Conservation (phyloP, 805 yeast species). For the Yamadazyma philogaea region DNA sequence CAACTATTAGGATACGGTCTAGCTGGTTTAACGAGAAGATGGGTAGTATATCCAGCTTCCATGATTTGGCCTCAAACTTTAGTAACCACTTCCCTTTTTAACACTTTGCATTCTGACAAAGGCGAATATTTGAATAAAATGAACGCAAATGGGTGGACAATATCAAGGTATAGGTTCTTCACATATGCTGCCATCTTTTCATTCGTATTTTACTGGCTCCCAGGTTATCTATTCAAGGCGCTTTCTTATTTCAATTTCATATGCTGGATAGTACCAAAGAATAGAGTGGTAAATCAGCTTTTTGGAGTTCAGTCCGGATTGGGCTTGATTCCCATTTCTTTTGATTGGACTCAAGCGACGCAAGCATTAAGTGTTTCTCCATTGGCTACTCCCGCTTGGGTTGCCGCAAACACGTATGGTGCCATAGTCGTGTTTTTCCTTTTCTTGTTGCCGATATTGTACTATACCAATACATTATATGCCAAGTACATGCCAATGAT, state of each 20-base stretch:
- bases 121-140: background rate
- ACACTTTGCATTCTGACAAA: constrained; percentile 3
- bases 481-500: constrained; percentile 57
- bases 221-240: constrained; percentile 55
- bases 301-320: constrained; percentile 61
- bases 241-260: constrained; percentile 59
- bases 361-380: constrained; percentile 28
- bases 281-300: constrained; percentile 54
- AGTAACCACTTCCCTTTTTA: constrained; percentile 34
- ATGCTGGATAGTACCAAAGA: constrained; percentile 57
- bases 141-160: constrained; percentile 4
- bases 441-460: constrained; percentile 53
- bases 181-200: constrained; percentile 17
- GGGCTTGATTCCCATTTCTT: constrained; percentile 58
- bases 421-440: constrained; percentile 44
- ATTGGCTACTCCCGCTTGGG: constrained; percentile 55
- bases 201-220: constrained; percentile 54
- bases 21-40: constrained; percentile 57
- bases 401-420: constrained; percentile 45
- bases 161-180: constrained; percentile 7
- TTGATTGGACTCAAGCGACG: constrained; percentile 27
- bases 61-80: constrained; percentile 68
- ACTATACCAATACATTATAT: constrained; percentile 54
- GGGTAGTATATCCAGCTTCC: constrained; percentile 59
- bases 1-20: constrained; percentile 64